Conservation (phyloP, 352 stramenopile species). For the Elongisporangium undulatum region DNA sequence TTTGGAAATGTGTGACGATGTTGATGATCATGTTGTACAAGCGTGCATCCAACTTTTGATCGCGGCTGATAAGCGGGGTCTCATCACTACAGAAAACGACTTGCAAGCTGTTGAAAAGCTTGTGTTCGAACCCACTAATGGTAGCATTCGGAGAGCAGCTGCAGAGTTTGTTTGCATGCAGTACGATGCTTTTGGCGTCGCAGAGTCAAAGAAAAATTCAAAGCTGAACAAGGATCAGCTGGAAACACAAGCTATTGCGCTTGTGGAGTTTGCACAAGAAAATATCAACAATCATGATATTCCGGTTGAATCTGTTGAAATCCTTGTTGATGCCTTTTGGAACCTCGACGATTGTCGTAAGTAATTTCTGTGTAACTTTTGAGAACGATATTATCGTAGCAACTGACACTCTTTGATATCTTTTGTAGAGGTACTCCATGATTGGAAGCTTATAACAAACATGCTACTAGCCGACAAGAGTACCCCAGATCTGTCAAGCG, state of each 20-base stretch:
- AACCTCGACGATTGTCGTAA: conserved; percentile 81
- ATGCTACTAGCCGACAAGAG: conserved; percentile 79
- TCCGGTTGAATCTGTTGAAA: conserved; percentile 57
- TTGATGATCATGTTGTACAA: conserved; percentile 70
- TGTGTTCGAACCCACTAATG: conserved; percentile 71
- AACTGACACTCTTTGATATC: conserved; percentile 6
- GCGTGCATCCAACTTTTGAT: conserved; percentile 70
- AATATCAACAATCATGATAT: conserved; percentile 70
- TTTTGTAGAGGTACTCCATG: conserved; percentile 71
- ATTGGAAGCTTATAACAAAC: conserved; percentile 75
- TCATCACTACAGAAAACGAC: conserved; percentile 80
- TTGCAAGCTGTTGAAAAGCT: conserved; percentile 74
- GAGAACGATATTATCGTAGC: neutral
- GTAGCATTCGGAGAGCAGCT: conserved; percentile 70
- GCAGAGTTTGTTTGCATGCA: conserved; percentile 87
- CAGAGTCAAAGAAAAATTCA: conserved; percentile 47
- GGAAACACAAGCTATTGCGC: conserved; percentile 80
- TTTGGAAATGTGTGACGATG: conserved; percentile 77
- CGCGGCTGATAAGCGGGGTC: conserved; percentile 70
- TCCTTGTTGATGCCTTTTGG: conserved; percentile 84
- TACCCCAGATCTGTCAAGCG: conserved; percentile 65
- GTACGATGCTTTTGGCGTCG: conserved; percentile 85
- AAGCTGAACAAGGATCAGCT: conserved; percentile 81
- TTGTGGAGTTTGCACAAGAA: conserved; percentile 89
- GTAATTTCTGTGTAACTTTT: conserved; percentile 11